Base-by-base conservation (phyloP, 139 green algal species). In the Picochlorum sp. region DNA sequence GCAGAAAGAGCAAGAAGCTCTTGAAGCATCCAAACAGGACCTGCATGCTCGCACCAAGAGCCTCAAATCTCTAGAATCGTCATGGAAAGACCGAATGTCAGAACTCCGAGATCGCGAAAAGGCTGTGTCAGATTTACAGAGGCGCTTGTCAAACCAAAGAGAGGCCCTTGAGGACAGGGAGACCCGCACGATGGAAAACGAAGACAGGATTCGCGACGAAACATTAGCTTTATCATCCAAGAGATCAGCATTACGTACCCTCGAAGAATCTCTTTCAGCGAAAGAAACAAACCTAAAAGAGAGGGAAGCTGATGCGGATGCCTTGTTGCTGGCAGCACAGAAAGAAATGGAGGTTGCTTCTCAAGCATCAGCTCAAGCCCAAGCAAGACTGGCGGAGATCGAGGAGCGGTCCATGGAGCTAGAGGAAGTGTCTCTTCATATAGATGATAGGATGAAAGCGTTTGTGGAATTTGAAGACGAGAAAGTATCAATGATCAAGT, bases 121-220 rank as follows among this genome's bases (percentile, higher is more conserved):
- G 45, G 45, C 44, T 2, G 64, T 54, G 10, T 16, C 47, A 11
- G 70, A 72, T 38, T 23, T 59, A 16, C 21, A 71, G 50, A 62
- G 71, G 18, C n/a, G 21, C 15, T 21, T 57, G n/a, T 47, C 58
- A 50, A 57, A 54, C 8, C 55, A 76, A 45, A 28, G 52, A 28
- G 52, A 76, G 45, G 57, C 45, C 7, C 32, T 70, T 47, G 70
- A 76, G 52, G 45, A 70, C 14, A 21, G 45, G 15, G 70, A 76
- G 37, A 57, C 45, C 0, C 41, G 47, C 18, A 21, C 77, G 38
- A 15, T 21, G 13, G 71, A 78, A 57, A 38, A 54, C 4, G 71
- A 77, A 13, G 23, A 32, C 0, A 54, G 50, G 9, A 18, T 75
- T 30, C 13, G 49, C n/a, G 67, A 72, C 10, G 65, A 63, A 6